Evolutionary conservation across 768 basidiomycete species (phyloP).

Genomic region (Paxillus rubicundulus): DNA sequence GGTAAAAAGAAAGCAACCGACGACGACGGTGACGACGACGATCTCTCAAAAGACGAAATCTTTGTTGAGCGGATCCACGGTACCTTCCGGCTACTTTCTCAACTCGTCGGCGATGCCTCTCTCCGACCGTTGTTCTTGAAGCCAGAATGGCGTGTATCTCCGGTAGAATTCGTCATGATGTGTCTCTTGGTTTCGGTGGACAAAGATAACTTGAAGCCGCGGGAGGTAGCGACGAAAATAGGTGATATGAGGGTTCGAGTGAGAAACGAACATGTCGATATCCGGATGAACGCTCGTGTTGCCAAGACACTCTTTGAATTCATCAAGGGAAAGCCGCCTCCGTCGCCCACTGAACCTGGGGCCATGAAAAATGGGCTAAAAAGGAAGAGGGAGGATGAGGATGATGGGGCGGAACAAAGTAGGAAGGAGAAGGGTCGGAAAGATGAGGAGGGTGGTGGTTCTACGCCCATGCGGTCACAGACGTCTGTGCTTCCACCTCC

Average conservation of each 20-base stretch:
- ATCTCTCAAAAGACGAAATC: slow-evolving; percentile 29
- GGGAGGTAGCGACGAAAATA: slow-evolving; percentile 45
- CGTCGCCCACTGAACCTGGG: background rate
- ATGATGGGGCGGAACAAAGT: background rate
- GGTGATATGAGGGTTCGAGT: slow-evolving; percentile 53
- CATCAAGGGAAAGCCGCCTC: slow-evolving; percentile 32
- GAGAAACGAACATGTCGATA: slow-evolving; percentile 56
- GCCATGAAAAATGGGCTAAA: slow-evolving; percentile 6
- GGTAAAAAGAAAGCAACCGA: slow-evolving; percentile 21
- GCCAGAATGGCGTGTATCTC: slow-evolving; percentile 52
- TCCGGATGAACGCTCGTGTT: slow-evolving; percentile 62
- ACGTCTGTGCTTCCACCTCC: slow-evolving; percentile 12
- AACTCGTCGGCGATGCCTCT: slow-evolving; percentile 40
- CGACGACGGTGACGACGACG: slow-evolving; percentile 11
- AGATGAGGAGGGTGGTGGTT: background rate
- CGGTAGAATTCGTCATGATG: slow-evolving; percentile 65
- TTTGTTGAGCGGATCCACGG: slow-evolving; percentile 36
- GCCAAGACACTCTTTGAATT: slow-evolving; percentile 55
- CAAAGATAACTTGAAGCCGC: slow-evolving; percentile 37
- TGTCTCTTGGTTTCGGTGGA: slow-evolving; percentile 52
- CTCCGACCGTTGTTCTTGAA: slow-evolving; percentile 38
- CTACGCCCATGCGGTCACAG: background rate
- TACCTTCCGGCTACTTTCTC: slow-evolving; percentile 47
- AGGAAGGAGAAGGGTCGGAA: slow-evolving; percentile 19
- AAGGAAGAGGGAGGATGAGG: slow-evolving; percentile 28